Evolutionary conservation across 2,329 filamentous ascomycete species (phyloP).

Genomic region (Sporothrix phasma): DNA sequence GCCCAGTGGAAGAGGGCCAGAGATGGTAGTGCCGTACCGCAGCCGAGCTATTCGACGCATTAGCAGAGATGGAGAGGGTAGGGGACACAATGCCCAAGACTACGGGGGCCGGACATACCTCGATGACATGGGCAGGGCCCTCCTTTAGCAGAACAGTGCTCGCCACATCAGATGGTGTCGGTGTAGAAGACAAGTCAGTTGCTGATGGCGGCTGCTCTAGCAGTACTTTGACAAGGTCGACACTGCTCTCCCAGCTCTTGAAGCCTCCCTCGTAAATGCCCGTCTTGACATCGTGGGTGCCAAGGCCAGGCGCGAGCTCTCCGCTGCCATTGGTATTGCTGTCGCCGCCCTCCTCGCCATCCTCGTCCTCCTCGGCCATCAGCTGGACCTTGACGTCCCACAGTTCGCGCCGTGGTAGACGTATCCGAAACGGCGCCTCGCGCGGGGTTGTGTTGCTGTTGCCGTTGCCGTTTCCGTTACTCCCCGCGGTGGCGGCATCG

Average conservation of each 20-base stretch:
- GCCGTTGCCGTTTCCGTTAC: too few species aligned
- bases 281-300: conserved; percentile 64
- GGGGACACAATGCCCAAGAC: neutral
- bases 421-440: conserved; percentile 25
- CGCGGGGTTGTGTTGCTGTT: neutral
- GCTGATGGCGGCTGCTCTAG: conserved; percentile 32
- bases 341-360: conserved; percentile 45
- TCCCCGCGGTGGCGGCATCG: neutral
- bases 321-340: conserved; percentile 25
- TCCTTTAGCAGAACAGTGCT: conserved; percentile 20
- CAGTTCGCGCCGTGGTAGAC: conserved; percentile 62
- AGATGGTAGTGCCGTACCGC: conserved; percentile 65
- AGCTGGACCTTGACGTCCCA: conserved; percentile 76
- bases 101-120: conserved; percentile 32
- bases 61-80: neutral
- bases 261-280: conserved; percentile 81
- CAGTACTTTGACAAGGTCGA: conserved; percentile 66
- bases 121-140: conserved; percentile 37
- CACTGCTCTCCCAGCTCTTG: conserved; percentile 82
- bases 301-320: conserved; percentile 42
- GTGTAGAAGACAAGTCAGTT: conserved; percentile 11
- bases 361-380: conserved; percentile 60
- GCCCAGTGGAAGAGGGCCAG: conserved; percentile 60
- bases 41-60: conserved; percentile 51
- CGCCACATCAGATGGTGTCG: conserved; percentile 10